These are phyloP conservation scores for Helenozyma rhizophorensis DNA, from an alignment of 805 yeast genomes.

Conservation along the genomic window DNA sequence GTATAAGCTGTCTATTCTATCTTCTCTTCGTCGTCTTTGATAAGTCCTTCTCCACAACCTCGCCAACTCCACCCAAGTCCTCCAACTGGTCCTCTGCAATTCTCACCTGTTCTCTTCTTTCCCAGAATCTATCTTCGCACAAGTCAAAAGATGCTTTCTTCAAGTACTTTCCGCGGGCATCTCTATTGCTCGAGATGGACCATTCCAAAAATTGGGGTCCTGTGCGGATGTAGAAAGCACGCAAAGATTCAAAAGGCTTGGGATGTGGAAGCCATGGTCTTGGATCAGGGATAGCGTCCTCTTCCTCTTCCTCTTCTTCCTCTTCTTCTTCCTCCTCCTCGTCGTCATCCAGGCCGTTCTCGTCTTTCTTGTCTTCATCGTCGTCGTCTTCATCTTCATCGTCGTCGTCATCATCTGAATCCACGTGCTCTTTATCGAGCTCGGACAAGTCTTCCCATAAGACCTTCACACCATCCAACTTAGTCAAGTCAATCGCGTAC, in stretches of 20 bases:
- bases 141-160: constrained; percentile 86
- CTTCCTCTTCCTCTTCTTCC: constrained; percentile 56
- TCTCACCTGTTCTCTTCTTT: constrained; percentile 89
- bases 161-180: constrained; percentile 83
- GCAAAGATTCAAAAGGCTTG: constrained; percentile 80
- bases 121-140: constrained; percentile 98
- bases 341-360: constrained; percentile 37
- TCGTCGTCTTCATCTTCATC: constrained; percentile 38
- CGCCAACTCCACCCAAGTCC: constrained; percentile 88
- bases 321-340: constrained; percentile 69
- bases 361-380: constrained; percentile 45
- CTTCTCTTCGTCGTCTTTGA: constrained; percentile 47
- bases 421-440: constrained; percentile 46
- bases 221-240: constrained; percentile 81
- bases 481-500: constrained; percentile 80
- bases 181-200: constrained; percentile 84
- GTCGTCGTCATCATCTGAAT: constrained; percentile 62
- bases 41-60: constrained; percentile 71
- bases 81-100: constrained; percentile 85
- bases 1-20: constrained; percentile 16
- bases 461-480: constrained; percentile 80
- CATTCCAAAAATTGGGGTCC: constrained; percentile 87
- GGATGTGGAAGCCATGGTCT: constrained; percentile 98
- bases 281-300: constrained; percentile 77
- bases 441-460: constrained; percentile 84